Conservation (phyloP, 352 stramenopile genomes). For the Phytophthora crassamura region DNA sequence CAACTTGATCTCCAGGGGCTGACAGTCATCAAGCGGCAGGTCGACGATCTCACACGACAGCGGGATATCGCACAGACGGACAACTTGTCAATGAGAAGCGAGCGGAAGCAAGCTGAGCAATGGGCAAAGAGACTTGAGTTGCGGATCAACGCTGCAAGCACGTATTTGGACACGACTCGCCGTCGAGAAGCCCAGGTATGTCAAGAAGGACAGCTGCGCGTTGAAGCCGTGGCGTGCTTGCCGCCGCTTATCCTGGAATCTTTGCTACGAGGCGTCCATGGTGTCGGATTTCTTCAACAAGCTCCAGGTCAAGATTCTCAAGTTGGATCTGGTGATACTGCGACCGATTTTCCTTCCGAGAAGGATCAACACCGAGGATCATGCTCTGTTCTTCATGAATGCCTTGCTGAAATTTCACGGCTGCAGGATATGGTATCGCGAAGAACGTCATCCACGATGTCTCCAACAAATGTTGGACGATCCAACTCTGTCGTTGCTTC, state of each 20-base stretch:
- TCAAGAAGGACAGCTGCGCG: slow-evolving; percentile 67
- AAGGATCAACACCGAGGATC: neutral
- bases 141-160: slow-evolving; percentile 65
- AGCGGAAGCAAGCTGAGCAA: slow-evolving; percentile 68
- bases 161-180: slow-evolving; percentile 55
- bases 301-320: neutral
- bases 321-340: neutral
- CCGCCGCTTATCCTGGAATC: slow-evolving; percentile 73
- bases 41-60: slow-evolving; percentile 58
- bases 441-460: slow-evolving; percentile 5
- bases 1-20: slow-evolving; percentile 42
- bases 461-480: slow-evolving; percentile 2
- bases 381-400: slow-evolving; percentile 33
- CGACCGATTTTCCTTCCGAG: neutral
- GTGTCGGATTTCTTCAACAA: slow-evolving; percentile 70
- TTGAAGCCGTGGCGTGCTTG: slow-evolving; percentile 69
- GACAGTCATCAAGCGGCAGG: slow-evolving; percentile 50
- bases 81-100: slow-evolving; percentile 58
- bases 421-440: slow-evolving; percentile 3
- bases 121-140: slow-evolving; percentile 52
- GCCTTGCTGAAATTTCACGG: slow-evolving; percentile 35
- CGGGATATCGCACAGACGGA: slow-evolving; percentile 59
- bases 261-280: slow-evolving; percentile 66
- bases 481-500: slow-evolving; percentile 23
- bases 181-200: slow-evolving; percentile 61